These are phyloP conservation scores for Kwoniella bestiolae DNA, from an alignment of 768 basidiomycete species.

Conservation along the genomic window DNA sequence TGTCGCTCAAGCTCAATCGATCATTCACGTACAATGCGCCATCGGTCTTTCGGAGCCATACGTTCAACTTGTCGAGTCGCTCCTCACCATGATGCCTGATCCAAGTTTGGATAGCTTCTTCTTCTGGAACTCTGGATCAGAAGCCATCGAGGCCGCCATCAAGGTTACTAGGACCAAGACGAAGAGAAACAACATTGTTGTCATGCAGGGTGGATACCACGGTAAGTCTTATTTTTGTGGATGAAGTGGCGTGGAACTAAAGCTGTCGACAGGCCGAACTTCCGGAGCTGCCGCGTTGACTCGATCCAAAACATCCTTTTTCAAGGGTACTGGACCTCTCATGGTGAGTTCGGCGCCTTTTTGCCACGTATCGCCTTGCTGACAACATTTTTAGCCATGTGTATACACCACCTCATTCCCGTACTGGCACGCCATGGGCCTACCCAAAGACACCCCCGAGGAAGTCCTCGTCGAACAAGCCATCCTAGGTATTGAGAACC, in stretches of 20 bases:
- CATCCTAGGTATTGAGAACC: conserved; percentile 79
- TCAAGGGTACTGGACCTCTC: conserved; percentile 74
- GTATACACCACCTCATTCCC: conserved; percentile 83
- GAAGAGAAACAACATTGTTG: conserved; percentile 81
- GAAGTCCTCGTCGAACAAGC: conserved; percentile 67
- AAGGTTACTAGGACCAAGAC: conserved; percentile 85
- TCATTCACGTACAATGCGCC: conserved; percentile 62
- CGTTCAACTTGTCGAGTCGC: conserved; percentile 78
- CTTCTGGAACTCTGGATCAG: conserved; percentile 95
- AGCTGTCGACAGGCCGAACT: conserved; percentile 64
- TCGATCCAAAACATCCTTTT: conserved; percentile 89
- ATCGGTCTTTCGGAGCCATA: conserved; percentile 86
- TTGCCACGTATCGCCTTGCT: neutral
- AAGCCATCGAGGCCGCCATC: conserved; percentile 86
- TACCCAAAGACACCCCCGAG: conserved; percentile 65
- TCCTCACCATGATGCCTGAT: conserved; percentile 87
- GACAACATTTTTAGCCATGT: conserved; percentile 26
- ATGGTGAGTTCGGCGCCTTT: conserved; percentile 66
- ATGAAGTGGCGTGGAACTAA: no score
- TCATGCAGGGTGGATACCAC: conserved; percentile 91
- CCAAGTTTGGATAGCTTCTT: conserved; percentile 91
- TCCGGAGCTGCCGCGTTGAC: conserved; percentile 95
- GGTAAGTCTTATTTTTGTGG: no score
- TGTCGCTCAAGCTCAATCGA: conserved; percentile 48
- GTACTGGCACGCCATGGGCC: conserved; percentile 84